A percentile compares a stretch with the other conserved stretches of the same genome.
These are phyloP conservation scores for Willaertia magna DNA, from an alignment of 208 protist genomes.

Conservation along the genomic window DNA sequence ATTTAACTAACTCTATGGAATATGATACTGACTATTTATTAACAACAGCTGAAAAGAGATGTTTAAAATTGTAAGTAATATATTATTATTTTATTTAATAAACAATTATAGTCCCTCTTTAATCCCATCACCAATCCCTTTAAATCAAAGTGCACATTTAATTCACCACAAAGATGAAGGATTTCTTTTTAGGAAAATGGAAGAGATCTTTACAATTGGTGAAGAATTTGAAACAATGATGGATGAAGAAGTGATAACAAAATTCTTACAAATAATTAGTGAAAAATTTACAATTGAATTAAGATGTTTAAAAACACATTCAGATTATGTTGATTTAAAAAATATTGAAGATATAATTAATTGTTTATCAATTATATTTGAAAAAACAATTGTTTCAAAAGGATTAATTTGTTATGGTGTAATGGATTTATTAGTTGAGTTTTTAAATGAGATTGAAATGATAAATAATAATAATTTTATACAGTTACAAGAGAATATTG, in stretches of 20 bases:
- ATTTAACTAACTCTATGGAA: too few relatives aligned
- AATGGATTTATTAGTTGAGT: too few relatives aligned
- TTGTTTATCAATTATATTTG: background rate
- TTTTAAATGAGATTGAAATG: too few relatives aligned
- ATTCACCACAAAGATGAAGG: background rate
- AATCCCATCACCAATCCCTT: background rate
- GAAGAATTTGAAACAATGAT: background rate
- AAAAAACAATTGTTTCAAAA: too few relatives aligned
- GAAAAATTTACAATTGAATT: background rate
- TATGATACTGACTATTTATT: too few relatives aligned
- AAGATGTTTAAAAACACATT: background rate
- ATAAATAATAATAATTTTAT: too few relatives aligned
- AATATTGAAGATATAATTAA: background rate
- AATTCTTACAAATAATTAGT: background rate
- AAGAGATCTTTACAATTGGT: background rate
- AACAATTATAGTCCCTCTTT: too few relatives aligned
- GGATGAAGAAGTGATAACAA: background rate
- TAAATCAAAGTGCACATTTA: background rate
- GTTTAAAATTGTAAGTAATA: too few relatives aligned
- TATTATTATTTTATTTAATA: too few relatives aligned
- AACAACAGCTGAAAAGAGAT: too few relatives aligned
- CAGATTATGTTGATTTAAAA: background rate
- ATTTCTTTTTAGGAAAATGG: background rate
- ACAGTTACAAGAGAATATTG: too few relatives aligned
- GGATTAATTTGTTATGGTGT: too few relatives aligned